A percentile compares a stretch with the other conserved stretches of the same genome.
These are phyloP conservation scores for Musa schizocarpa DNA, from an alignment of 176 grass and related monocot genomes.

Conservation along the genomic window DNA sequence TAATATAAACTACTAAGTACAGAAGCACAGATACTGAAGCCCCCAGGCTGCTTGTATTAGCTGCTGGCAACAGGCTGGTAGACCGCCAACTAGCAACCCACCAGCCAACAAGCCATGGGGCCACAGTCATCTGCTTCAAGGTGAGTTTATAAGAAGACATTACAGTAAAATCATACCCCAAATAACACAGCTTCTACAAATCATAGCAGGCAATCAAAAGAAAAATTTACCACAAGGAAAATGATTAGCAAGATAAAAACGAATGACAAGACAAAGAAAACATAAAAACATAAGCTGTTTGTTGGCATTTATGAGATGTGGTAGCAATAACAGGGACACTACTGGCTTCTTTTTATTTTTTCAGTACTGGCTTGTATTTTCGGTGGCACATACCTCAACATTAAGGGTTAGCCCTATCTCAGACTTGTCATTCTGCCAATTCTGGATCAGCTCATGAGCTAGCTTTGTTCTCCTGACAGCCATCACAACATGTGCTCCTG, in stretches of 20 bases:
- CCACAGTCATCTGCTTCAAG: not conserved
- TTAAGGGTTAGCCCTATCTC: slow-evolving; percentile 57
- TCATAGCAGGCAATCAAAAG: not conserved
- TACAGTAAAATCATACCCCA: not conserved
- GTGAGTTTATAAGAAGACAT: not conserved
- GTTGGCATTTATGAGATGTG: too few species aligned
- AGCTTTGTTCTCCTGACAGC: slow-evolving; percentile 77
- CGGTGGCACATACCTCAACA: slow-evolving; percentile 61
- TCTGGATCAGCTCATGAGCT: slow-evolving; percentile 81
- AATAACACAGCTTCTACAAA: not conserved
- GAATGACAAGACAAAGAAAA: not conserved
- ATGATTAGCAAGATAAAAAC: not conserved
- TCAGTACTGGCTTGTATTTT: not conserved
- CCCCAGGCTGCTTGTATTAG: not conserved
- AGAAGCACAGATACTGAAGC: not conserved
- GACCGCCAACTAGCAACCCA: too few species aligned
- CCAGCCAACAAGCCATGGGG: too few species aligned
- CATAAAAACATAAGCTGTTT: not conserved
- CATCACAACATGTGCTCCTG: slow-evolving; percentile 93
- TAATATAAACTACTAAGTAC: not conserved
- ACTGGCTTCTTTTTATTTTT: too few species aligned
- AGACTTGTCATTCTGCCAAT: slow-evolving; percentile 83
- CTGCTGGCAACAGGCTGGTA: too few species aligned
- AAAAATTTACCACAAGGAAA: not conserved
- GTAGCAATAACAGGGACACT: not conserved